Base-by-base conservation (phyloP, 768 basidiomycete genomes). In the Rhodosporidiobolus odoratus region DNA sequence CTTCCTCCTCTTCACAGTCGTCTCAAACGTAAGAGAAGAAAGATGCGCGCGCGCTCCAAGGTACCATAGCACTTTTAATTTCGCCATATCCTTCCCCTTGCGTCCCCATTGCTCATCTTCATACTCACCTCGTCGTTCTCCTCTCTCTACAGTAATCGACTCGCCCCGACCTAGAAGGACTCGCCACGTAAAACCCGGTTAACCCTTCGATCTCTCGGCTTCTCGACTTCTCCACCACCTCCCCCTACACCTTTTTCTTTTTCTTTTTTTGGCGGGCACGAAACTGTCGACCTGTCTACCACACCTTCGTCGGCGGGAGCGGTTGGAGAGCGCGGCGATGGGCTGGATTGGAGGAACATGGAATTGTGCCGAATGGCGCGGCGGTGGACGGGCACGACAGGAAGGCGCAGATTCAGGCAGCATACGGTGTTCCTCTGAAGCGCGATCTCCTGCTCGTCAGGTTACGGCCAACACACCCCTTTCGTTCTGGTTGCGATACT, bases 11-110 rank as follows among this genome's bases (percentile, higher is more conserved):
- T 27, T 41, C 32, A 27, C 62, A 63, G 73, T 56, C 65, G 73
- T 41, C 62, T 74, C 58, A 74, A 74, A 52, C 68, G 73, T 21
- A 74, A 74, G 62, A 45, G 73, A 41, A 74, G 73, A 74, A 74
- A 74, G 72, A 71, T 71, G 69, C 69, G 69, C 32, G 65, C 69
- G 30, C 69, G 65, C 60, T 71, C 69, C 59, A 71, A 71, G 65
- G 69, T 70, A 43, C 45, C 54, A 53, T 21, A 32, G 19, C 52
- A 19, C 27, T 32, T 34, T 3, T 19, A 9, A 4, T 37, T 50
- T 30, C 62, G 4, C 45, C 7, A 9, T 37, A 32, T 23, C 34
- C 30, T 32, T 34, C 27, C 21, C 52, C 45, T 34, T 38, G n/a
- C n/a, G 10, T 56, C 52, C n/a, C 27, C 52, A 23, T 2, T 10